A percentile compares a stretch with the other conserved stretches of the same genome.
Evolutionary conservation across 2,329 filamentous ascomycete genomes (phyloP).

Genomic region (Trichocomaceae sp.): DNA sequence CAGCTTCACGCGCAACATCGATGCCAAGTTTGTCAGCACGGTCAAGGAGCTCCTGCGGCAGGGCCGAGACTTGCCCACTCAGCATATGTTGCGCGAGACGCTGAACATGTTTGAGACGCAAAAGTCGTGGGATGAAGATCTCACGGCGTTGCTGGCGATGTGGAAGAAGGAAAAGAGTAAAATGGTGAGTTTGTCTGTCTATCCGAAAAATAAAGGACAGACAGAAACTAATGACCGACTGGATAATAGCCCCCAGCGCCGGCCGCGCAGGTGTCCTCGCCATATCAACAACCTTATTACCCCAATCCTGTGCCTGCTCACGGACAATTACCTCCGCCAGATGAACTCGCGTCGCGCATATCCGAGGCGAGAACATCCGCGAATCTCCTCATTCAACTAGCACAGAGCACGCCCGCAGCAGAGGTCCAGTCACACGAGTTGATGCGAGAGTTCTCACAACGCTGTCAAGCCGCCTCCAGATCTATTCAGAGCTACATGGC

Average conservation of each 20-base stretch:
- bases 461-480: conserved; percentile 72
- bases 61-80: conserved; percentile 66
- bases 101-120: conserved; percentile 69
- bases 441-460: conserved; percentile 82
- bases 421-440: conserved; percentile 81
- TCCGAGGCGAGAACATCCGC: conserved; percentile 88
- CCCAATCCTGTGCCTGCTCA: conserved; percentile 23
- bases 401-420: conserved; percentile 71
- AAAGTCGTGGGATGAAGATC: conserved; percentile 66
- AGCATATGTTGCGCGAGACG: conserved; percentile 81
- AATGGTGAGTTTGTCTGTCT: neutral
- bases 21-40: conserved; percentile 72
- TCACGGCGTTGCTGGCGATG: conserved; percentile 69
- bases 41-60: conserved; percentile 68
- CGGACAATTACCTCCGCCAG: conserved; percentile 56
- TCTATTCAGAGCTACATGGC: conserved; percentile 83
- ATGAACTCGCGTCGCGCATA: conserved; percentile 73
- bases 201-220: neutral
- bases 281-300: conserved; percentile 16
- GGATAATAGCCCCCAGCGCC: neutral
- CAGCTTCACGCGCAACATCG: conserved; percentile 85
- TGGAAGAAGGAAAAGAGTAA: conserved; percentile 73
- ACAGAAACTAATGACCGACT: neutral
- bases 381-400: conserved; percentile 83
- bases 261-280: neutral